Evolutionary conservation across 2,329 filamentous ascomycete species (phyloP).

Genomic region (Pseudocercospora macadamiae): DNA sequence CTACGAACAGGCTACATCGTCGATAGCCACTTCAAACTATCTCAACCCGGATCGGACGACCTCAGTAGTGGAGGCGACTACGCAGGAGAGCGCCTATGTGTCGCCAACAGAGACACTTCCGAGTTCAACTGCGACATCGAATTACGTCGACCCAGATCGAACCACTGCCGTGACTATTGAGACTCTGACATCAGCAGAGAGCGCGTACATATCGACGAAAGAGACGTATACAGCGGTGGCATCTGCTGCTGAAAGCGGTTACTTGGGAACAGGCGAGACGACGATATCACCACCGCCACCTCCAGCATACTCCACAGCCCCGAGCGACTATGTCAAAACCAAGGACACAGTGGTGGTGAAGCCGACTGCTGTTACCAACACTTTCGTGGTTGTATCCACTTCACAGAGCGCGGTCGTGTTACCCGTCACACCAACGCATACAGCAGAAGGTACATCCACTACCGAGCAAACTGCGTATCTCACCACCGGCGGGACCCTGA

Average conservation of each 20-base stretch:
- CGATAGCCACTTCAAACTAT: background rate
- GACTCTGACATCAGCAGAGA: background rate
- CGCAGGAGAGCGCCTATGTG: background rate
- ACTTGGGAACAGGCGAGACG: background rate
- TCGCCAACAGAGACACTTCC: background rate
- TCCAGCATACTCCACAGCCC: background rate
- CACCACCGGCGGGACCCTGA: background rate
- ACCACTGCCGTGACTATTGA: background rate
- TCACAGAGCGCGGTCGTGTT: background rate
- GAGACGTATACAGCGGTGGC: background rate
- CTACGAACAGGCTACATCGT: background rate
- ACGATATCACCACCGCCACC: too few species aligned
- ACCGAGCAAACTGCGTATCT: background rate
- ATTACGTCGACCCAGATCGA: background rate
- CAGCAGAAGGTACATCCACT: too few species aligned
- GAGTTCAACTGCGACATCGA: background rate
- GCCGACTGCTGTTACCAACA: background rate
- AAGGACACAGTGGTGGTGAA: background rate
- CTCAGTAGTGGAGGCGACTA: background rate
- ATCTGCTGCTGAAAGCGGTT: background rate
- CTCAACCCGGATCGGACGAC: background rate
- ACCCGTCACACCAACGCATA: background rate
- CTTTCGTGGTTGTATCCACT: background rate
- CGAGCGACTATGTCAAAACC: background rate
- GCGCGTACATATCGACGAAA: background rate